Evolutionary conservation across 192 early-diverging fungal genomes (phyloP), one percentile per base, ranked within the genome.

Genomic region (Podila verticillata): DNA sequence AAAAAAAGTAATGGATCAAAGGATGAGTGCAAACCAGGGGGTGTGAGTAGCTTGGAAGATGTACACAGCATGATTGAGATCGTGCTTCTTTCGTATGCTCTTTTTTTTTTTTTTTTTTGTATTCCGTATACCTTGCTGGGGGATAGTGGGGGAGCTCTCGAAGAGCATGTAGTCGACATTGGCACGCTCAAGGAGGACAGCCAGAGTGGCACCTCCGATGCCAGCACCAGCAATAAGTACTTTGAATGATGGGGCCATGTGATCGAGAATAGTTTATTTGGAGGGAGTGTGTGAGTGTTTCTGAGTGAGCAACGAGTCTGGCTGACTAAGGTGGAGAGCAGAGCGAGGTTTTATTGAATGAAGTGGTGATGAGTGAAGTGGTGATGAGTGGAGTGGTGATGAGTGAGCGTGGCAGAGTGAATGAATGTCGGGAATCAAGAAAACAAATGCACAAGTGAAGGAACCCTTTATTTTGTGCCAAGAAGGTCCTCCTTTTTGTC

Each of bases 171-270:
- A 77, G 26, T 32, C 30, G 58, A 77, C 67, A 29, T 58, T 48
- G 4, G 74, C 74, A 20, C 68, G 61, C 35, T 77, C 74, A 2
- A 77, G 68, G 13, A 78, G 57, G 13, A 78, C 29, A n/a, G 68
- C 68, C 4, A 78, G 59, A 9, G 68, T 70, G 28, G 70, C 34
- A n/a, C 74, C 74, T 22, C 68, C 74, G 57, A 70, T 30, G 22
- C 74, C 58, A 13, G 58, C 74, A 28, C 74, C 74, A 7, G 36
- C 64, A 13, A 78, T 78, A 10, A 78, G 57, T 32, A 78, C 64
- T 8, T 78, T 65, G 48, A 61, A 61, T 12, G 58, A 20, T 1
- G 68, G 57, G n/a, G 74, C 63, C 74, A 78, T 78, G 2, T 57
- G 36, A 24, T 29, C 39, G 19, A 22, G 19, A 24, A 22, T 35